Evolutionary conservation across 129 eudicot species (phyloP).

Genomic region (Flaveria linearis): DNA sequence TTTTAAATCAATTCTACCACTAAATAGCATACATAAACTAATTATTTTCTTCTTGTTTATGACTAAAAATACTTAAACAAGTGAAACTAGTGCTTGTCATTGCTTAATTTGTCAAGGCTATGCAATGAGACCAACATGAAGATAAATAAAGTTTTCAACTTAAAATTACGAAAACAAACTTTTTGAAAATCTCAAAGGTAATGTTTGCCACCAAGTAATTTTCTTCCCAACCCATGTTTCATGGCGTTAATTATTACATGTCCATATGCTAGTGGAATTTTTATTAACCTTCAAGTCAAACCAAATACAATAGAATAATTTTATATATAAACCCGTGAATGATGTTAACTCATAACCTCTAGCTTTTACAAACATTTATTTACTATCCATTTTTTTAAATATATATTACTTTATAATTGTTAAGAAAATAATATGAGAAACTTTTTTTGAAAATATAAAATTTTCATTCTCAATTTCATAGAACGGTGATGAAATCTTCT

Average conservation of each 20-base stretch:
- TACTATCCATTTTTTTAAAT: background rate
- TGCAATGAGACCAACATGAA: background rate
- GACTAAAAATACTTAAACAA: background rate
- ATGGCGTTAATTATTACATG: conserved; percentile 33
- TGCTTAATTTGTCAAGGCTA: background rate
- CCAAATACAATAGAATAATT: background rate
- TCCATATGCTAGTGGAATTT: conserved; percentile 14
- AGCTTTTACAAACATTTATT: background rate
- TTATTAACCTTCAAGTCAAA: conserved; percentile 20
- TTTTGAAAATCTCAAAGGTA: background rate
- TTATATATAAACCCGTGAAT: conserved; percentile 3
- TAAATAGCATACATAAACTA: background rate
- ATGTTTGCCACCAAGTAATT: conserved; percentile 10
- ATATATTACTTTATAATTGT: background rate
- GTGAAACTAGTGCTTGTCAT: background rate
- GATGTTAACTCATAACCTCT: background rate
- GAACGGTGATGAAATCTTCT: background rate
- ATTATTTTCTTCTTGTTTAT: background rate
- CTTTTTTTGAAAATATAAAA: background rate
- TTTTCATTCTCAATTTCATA: background rate
- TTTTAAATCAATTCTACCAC: background rate
- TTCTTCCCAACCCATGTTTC: conserved; percentile 13
- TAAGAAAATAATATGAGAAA: background rate
- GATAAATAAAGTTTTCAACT: conserved; percentile 1
- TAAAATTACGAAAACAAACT: background rate